phyloP scores from a whole-genome alignment of 352 stramenopile species.

The Pythium plurisporium region DNA sequence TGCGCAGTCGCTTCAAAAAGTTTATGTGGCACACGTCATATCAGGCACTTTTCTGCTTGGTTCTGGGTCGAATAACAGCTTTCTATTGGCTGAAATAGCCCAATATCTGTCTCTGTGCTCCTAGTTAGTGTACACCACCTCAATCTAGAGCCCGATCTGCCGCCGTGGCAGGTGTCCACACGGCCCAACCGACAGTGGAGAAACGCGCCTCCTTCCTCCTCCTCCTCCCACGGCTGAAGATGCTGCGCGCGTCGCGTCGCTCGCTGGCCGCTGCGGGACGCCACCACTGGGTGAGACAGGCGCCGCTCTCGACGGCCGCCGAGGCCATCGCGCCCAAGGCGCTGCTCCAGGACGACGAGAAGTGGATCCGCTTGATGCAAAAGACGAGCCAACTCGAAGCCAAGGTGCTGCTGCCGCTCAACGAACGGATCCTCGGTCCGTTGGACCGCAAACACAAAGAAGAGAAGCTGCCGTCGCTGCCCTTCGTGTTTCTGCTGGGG shows the following conservation, averaged over 20 bases:
- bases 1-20: too few species aligned
- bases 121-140: constrained; percentile 6
- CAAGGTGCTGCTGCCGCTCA: constrained; percentile 71
- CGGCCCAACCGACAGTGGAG: not conserved
- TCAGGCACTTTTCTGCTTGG: too few species aligned
- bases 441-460: constrained; percentile 88
- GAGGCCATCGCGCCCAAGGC: constrained; percentile 27
- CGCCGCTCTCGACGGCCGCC: constrained; percentile 18
- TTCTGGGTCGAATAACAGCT: too few species aligned
- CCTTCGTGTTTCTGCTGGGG: constrained; percentile 98
- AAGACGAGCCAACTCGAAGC: constrained; percentile 73
- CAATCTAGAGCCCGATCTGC: not conserved
- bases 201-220: constrained; percentile 7
- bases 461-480: constrained; percentile 91
- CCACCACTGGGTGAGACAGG: not conserved
- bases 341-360: constrained; percentile 48
- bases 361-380: constrained; percentile 82
- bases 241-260: constrained; percentile 24
- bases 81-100: not conserved
- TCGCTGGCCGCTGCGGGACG: constrained; percentile 10
- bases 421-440: constrained; percentile 82
- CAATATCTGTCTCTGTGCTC: too few species aligned
- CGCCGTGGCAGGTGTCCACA: constrained; percentile 1
- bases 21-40: too few species aligned
- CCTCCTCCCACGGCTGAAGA: not conserved